Evolutionary conservation across 768 basidiomycete genomes (phyloP), one percentile per base, ranked within the genome.

Genomic region (Naganishia vishniacii): DNA sequence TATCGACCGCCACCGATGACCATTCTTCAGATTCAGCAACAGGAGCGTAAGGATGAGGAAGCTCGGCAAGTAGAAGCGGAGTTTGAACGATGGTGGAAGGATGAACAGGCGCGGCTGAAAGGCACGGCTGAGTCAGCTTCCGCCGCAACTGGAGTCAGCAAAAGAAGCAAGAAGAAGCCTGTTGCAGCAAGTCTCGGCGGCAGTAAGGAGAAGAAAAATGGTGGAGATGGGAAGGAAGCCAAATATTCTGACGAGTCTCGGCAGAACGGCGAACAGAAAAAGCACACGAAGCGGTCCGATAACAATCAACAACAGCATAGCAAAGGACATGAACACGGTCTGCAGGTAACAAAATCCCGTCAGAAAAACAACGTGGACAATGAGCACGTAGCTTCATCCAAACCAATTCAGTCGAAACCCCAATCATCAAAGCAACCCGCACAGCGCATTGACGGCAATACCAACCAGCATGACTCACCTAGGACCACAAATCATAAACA

Each of bases 51-150:
- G 29, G 71, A 68, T 3, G 71, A 74, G 47, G 61, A 70, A 37
- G 69, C 67, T 37, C 69, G 62, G 58, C 69, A 44, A 26, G 82
- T 81, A 51, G 90, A 93, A 76, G 84, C 80, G 3, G 88, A 88
- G 65, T 97, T 95, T 73, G 75, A 93, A 75, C 82, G 80, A 69
- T 95, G 92, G 92, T 95, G 91, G 90, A 80, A 84, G 0, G 85
- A 81, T 7, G 92, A 94, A 75, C 70, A 77, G 65, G 73, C 73
- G 37, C 67, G 75, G 29, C 28, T 77, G 3, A 68, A 62, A 8
- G 37, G 32, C 26, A 59, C 51, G 59, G 34, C 23, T 18, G 42
- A 41, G 34, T 26, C 53, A 40, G 23, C 37, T 37, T 23, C 25
- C 9, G 34, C 23, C 31, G 9, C 49, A 1, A 26, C 11, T 8